Evolutionary conservation across 345 rosid species (phyloP).

Genomic region (Luvunga scandens): DNA sequence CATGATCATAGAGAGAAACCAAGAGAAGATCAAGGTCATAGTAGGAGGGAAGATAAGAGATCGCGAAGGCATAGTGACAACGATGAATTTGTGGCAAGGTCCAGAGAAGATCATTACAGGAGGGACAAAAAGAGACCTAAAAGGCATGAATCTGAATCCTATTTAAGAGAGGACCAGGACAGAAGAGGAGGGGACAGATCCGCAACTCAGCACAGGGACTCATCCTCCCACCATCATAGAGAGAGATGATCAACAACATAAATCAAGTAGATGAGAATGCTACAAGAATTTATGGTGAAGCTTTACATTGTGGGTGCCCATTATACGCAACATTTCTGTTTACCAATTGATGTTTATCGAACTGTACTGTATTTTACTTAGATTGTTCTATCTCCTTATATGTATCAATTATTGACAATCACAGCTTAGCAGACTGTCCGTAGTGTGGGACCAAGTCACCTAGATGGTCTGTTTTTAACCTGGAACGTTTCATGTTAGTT

Average conservation of each 20-base stretch:
- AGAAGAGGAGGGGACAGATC: slow-evolving; percentile 16
- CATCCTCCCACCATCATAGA: slow-evolving; percentile 29
- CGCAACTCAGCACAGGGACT: slow-evolving; percentile 21
- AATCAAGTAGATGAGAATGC: slow-evolving; percentile 22
- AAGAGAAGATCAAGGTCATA: slow-evolving; percentile 35
- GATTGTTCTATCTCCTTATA: not conserved
- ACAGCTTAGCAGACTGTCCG: not conserved
- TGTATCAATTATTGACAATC: not conserved
- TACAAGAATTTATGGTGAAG: not conserved
- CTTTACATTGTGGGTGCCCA: not conserved
- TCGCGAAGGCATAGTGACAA: slow-evolving; percentile 29
- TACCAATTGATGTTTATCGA: not conserved
- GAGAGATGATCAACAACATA: slow-evolving; percentile 24
- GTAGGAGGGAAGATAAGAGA: slow-evolving; percentile 35
- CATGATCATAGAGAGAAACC: slow-evolving; percentile 26
- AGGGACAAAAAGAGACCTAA: slow-evolving; percentile 30
- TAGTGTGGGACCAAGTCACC: not conserved
- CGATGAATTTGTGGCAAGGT: slow-evolving; percentile 23
- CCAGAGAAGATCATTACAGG: slow-evolving; percentile 29
- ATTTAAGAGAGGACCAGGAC: slow-evolving; percentile 32
- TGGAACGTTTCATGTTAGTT: not conserved
- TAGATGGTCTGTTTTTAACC: not conserved
- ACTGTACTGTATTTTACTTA: too few species aligned
- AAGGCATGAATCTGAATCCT: slow-evolving; percentile 36
- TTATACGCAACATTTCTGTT: not conserved